Percentiles rank a stretch among this genome's conserved stretches.
Evolutionary conservation across 768 basidiomycete species (phyloP).

Genomic region (Hemileccinum rubropunctum): DNA sequence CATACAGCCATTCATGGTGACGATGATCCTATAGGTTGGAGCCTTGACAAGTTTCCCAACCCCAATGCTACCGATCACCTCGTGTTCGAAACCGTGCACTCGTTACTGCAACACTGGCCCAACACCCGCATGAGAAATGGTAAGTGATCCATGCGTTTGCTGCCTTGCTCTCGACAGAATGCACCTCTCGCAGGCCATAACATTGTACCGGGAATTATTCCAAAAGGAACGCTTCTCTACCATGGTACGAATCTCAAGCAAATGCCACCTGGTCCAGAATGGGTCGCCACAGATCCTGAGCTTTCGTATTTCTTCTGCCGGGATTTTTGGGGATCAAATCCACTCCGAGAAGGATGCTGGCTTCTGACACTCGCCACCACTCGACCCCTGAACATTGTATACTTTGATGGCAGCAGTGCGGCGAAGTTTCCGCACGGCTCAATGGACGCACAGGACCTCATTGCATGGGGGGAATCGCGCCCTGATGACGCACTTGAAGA

Average conservation of each 20-base stretch:
- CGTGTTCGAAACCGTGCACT: conserved; percentile 26
- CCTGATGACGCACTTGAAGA: background rate
- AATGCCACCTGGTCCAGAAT: conserved; percentile 27
- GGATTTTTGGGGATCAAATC: background rate
- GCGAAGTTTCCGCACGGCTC: background rate
- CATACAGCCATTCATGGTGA: background rate
- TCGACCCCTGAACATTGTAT: background rate
- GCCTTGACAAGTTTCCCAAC: conserved; percentile 18
- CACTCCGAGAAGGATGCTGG: background rate
- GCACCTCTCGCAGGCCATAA: conserved; percentile 20
- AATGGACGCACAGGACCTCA: background rate
- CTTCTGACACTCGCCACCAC: background rate
- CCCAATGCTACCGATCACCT: conserved; percentile 32
- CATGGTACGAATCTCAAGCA: conserved; percentile 19
- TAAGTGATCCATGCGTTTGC: background rate
- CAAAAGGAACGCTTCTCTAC: conserved; percentile 32
- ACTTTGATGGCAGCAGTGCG: background rate
- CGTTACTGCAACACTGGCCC: conserved; percentile 36
- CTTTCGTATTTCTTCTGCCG: conserved; percentile 38
- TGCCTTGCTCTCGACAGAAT: background rate
- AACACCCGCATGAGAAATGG: conserved; percentile 38
- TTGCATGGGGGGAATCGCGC: background rate
- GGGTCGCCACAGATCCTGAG: conserved; percentile 32
- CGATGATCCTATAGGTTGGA: conserved; percentile 11
- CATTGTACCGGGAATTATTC: conserved; percentile 32